A percentile compares a stretch with the other conserved stretches of the same genome.
Evolutionary conservation across 257 asterid species (phyloP).

Genomic region (Rhazya stricta): DNA sequence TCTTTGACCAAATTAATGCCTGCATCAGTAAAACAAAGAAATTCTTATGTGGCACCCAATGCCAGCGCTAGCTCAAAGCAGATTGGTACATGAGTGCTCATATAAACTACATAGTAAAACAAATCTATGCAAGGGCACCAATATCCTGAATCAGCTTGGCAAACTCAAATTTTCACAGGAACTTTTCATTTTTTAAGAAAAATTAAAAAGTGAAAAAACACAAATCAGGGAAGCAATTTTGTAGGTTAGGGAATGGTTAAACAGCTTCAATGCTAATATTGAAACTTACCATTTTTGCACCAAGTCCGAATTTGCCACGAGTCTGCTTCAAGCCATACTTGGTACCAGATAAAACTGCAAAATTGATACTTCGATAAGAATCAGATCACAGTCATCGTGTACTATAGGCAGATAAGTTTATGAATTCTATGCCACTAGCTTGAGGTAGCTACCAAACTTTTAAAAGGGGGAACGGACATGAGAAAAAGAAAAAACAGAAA

Average conservation of each 20-base stretch:
- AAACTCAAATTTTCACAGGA: background rate
- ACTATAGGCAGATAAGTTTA: background rate
- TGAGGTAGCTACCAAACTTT: background rate
- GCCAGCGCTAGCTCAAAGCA: constrained; percentile 3
- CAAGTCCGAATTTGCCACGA: constrained; percentile 93
- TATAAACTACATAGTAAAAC: background rate
- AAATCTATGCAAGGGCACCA: background rate
- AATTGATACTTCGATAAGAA: constrained; percentile 19
- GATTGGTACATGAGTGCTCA: background rate
- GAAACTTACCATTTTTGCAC: constrained; percentile 86
- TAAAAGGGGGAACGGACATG: background rate
- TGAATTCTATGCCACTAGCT: background rate
- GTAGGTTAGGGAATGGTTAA: background rate
- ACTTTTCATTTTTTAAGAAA: background rate
- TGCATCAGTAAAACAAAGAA: constrained; percentile 28
- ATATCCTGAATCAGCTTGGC: background rate
- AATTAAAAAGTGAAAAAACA: background rate
- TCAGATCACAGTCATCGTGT: background rate
- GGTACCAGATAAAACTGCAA: constrained; percentile 90
- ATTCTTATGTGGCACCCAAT: background rate
- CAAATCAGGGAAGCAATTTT: background rate
- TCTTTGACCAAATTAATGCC: constrained; percentile 96
- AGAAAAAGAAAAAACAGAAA: background rate
- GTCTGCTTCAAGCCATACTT: constrained; percentile 92
- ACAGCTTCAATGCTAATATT: constrained; percentile 7